A percentile compares a stretch with the other conserved stretches of the same genome.
These are phyloP conservation scores for Zygosaccharomyces pseudobailii DNA, from an alignment of 1,139 yeast genomes.

Conservation along the genomic window DNA sequence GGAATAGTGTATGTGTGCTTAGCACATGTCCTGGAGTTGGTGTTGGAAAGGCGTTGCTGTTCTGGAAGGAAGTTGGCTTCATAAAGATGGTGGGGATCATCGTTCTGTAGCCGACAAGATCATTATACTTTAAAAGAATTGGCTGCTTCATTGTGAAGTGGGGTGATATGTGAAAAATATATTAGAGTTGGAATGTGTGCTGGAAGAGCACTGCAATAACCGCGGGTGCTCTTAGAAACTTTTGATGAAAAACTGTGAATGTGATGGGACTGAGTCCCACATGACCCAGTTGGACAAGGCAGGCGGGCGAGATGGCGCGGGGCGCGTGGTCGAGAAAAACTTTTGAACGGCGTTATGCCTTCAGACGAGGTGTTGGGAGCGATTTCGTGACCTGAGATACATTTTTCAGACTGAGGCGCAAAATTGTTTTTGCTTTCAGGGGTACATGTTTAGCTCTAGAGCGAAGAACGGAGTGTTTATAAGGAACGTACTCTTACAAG, in stretches of 20 bases:
- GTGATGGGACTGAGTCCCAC: not conserved
- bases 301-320: not conserved
- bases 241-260: not conserved
- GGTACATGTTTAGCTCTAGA: not conserved
- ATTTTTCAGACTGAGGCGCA: not conserved
- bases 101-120: not conserved
- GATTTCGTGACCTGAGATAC: not conserved
- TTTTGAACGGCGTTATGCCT: not conserved
- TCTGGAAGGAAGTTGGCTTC: not conserved
- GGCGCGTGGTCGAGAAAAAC: not conserved
- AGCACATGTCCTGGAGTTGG: too few relatives aligned
- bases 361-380: not conserved
- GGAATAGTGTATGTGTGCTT: too few relatives aligned
- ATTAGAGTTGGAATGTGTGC: not conserved
- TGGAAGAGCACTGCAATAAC: not conserved
- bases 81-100: not conserved
- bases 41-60: too few relatives aligned
- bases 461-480: not conserved
- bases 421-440: not conserved
- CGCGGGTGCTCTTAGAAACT: not conserved
- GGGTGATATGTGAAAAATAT: not conserved
- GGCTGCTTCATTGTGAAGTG: not conserved
- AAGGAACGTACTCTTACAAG: not conserved
- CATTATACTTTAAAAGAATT: not conserved
- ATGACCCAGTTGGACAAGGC: not conserved